phyloP scores from a whole-genome alignment of 2,329 filamentous ascomycete species.

The Colletotrichum sp. region DNA sequence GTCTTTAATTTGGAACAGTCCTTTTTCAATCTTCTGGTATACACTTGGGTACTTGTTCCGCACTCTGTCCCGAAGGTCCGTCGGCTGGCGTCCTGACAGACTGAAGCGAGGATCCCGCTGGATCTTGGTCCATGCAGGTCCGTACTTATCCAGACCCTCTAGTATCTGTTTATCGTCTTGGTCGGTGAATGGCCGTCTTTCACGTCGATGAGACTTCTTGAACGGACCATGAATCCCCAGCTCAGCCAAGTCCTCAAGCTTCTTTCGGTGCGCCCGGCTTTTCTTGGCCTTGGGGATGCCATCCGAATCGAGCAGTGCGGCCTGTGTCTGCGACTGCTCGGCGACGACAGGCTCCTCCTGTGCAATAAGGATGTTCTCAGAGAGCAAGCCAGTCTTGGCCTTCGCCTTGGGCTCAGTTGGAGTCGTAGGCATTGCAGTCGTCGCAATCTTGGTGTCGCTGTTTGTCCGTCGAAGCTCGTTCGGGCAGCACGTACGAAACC shows the following conservation, averaged over 20 bases:
- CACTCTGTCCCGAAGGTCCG: conserved; percentile 66
- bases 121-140: conserved; percentile 69
- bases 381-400: conserved; percentile 52
- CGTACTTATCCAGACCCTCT: conserved; percentile 62
- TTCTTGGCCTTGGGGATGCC: conserved; percentile 47
- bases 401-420: conserved; percentile 34
- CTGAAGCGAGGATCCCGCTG: conserved; percentile 63
- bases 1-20: conserved; percentile 50
- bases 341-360: conserved; percentile 38
- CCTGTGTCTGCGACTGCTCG: conserved; percentile 23
- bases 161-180: conserved; percentile 68
- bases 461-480: conserved; percentile 58
- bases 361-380: conserved; percentile 61
- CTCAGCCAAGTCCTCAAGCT: conserved; percentile 57
- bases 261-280: conserved; percentile 59
- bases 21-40: conserved; percentile 61
- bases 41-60: conserved; percentile 67
- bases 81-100: conserved; percentile 63
- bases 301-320: conserved; percentile 33
- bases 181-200: conserved; percentile 64
- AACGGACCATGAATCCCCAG: conserved; percentile 68
- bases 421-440: conserved; percentile 9
- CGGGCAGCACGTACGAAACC: conserved; percentile 69
- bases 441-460: conserved; percentile 27
- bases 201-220: conserved; percentile 63